These are phyloP conservation scores for Aspergillus caelatus DNA, from an alignment of 2,329 filamentous ascomycete species.

Conservation along the genomic window DNA sequence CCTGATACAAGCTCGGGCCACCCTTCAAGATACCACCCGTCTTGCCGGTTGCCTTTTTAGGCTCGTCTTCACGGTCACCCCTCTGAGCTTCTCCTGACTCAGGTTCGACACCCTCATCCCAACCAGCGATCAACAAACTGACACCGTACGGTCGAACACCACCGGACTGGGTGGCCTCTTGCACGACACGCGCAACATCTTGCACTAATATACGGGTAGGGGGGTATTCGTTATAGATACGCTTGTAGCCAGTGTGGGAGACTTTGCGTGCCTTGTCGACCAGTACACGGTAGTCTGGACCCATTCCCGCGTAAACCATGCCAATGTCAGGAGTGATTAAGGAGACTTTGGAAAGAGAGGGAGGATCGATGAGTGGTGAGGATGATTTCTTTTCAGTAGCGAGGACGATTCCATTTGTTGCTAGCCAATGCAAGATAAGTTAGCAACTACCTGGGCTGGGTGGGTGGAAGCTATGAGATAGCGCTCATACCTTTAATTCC, in stretches of 20 bases:
- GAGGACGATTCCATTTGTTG: constrained; percentile 97
- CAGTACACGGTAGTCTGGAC: constrained; percentile 94
- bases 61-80: constrained; percentile 59
- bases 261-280: constrained; percentile 98
- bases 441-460: constrained; percentile 15
- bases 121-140: constrained; percentile 90
- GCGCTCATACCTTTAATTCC: constrained; percentile 84
- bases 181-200: constrained; percentile 96
- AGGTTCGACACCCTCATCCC: constrained; percentile 95
- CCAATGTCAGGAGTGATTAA: constrained; percentile 98
- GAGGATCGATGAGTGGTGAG: constrained; percentile 91
- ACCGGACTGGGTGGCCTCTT: constrained; percentile 97
- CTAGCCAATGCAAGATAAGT: constrained; percentile 51
- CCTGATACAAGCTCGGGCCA: constrained; percentile 96
- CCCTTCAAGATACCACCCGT: constrained; percentile 95
- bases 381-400: constrained; percentile 99
- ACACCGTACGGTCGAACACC: constrained; percentile 97
- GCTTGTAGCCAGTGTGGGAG: constrained; percentile 97
- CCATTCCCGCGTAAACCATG: constrained; percentile 99
- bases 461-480: constrained; percentile 2
- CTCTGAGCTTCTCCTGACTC: constrained; percentile 68
- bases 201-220: constrained; percentile 98
- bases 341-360: constrained; percentile 95
- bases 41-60: constrained; percentile 77
- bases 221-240: constrained; percentile 99